Percentiles rank a stretch among this genome's conserved stretches.
These are phyloP conservation scores for Zarea fungicola DNA, from an alignment of 2,329 filamentous ascomycete species.

Conservation along the genomic window DNA sequence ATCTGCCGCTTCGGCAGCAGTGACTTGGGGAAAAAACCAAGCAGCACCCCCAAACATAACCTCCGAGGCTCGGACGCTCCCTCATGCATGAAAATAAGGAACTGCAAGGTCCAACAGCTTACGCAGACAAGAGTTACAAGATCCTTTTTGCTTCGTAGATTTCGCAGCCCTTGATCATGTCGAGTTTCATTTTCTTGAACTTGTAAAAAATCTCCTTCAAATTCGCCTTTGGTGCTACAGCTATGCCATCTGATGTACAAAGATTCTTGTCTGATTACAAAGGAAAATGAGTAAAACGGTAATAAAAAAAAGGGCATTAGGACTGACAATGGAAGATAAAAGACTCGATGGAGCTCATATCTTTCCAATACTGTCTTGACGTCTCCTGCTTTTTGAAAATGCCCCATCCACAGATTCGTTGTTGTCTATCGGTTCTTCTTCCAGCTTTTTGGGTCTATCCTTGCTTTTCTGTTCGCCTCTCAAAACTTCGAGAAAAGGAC, in stretches of 20 bases:
- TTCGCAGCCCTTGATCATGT: constrained; percentile 3
- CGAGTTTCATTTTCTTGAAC: background rate
- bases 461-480: background rate
- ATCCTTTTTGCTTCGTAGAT: background rate
- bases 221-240: constrained; percentile 2
- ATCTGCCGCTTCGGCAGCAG: too few relatives aligned
- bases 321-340: too few relatives aligned
- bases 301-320: background rate
- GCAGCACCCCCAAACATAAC: too few relatives aligned
- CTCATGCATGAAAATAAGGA: too few relatives aligned
- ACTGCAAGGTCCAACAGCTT: too few relatives aligned
- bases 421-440: constrained; percentile 8
- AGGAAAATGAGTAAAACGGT: constrained; percentile 1
- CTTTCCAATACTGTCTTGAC: too few relatives aligned
- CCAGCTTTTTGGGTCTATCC: background rate
- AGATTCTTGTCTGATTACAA: constrained; percentile 10
- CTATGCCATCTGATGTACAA: constrained; percentile 12
- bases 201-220: too few relatives aligned
- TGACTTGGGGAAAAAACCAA: too few relatives aligned
- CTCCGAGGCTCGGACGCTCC: too few relatives aligned
- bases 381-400: too few relatives aligned
- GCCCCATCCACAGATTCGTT: background rate
- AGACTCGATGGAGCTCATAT: too few relatives aligned
- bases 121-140: too few relatives aligned
- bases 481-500: constrained; percentile 17